These are phyloP conservation scores for Hymenoscyphus scutula DNA, from an alignment of 2,329 filamentous ascomycete genomes.

Conservation along the genomic window DNA sequence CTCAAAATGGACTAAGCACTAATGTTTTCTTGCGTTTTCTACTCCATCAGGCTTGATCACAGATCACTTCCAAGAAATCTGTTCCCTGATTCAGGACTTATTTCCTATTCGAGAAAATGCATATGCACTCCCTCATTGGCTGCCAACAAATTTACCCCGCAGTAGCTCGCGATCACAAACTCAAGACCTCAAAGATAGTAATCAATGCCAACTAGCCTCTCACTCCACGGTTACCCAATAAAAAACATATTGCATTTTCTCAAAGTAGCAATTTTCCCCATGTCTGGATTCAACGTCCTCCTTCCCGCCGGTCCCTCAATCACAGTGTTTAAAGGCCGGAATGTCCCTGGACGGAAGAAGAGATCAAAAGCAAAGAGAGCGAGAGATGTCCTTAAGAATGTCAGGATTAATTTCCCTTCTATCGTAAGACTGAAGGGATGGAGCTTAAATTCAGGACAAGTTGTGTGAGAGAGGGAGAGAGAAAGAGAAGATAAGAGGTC, in stretches of 20 bases:
- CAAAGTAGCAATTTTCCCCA: not conserved
- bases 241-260: not conserved
- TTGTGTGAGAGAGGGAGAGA: not conserved
- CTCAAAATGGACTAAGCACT: not conserved
- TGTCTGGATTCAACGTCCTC: slow-evolving; percentile 11
- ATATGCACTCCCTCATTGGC: not conserved
- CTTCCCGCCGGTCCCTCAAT: slow-evolving; percentile 10
- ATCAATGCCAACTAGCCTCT: not conserved
- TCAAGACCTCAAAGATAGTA: not conserved
- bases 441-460: too few species aligned
- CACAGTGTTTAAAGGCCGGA: slow-evolving; percentile 12
- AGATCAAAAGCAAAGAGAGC: not conserved
- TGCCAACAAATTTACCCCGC: not conserved
- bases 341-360: slow-evolving; percentile 1
- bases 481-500: not conserved
- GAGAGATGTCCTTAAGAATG: not conserved
- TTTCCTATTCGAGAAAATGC: slow-evolving; percentile 5
- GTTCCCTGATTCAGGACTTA: not conserved
- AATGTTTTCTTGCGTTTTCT: too few species aligned
- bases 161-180: not conserved
- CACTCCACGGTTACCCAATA: not conserved
- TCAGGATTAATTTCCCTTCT: not conserved
- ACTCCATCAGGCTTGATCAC: too few species aligned
- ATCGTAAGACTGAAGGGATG: too few species aligned
- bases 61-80: too few species aligned